Evolutionary conservation across 2,329 filamentous ascomycete genomes (phyloP).

Genomic region (Leptographium radiaticola): DNA sequence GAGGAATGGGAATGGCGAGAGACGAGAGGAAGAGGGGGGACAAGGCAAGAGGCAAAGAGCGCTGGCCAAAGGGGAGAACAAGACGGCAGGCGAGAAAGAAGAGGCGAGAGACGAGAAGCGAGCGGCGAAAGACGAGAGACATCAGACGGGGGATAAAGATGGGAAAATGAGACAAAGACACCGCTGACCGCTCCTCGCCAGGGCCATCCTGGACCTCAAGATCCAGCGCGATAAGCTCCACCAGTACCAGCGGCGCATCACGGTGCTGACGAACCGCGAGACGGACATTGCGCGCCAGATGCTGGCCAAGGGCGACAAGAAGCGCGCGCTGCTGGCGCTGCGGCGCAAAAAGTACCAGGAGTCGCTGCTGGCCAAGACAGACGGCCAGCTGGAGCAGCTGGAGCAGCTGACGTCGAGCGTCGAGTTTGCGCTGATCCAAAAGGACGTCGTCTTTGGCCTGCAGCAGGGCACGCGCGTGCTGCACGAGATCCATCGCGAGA

Average conservation of each 20-base stretch:
- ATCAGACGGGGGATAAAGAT: not conserved
- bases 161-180: not conserved
- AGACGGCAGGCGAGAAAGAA: not conserved
- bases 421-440: constrained; percentile 93
- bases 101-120: not conserved
- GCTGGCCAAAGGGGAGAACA: no score
- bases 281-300: constrained; percentile 76
- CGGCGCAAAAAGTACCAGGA: constrained; percentile 97
- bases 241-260: constrained; percentile 88
- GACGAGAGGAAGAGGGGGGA: no score
- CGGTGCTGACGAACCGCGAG: constrained; percentile 72
- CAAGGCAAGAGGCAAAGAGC: no score
- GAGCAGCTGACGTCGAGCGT: constrained; percentile 80
- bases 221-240: constrained; percentile 94
- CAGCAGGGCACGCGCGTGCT: constrained; percentile 85
- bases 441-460: constrained; percentile 85
- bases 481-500: constrained; percentile 84
- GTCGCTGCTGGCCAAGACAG: constrained; percentile 74
- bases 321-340: constrained; percentile 72
- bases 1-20: not conserved
- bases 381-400: constrained; percentile 84
- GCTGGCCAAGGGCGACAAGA: constrained; percentile 66
- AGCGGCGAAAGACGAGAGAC: not conserved
- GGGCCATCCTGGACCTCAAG: constrained; percentile 95
- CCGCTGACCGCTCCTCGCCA: constrained; percentile 22